Base-by-base conservation (phyloP, 257 asterid genomes). In the Prunella vulgaris region DNA sequence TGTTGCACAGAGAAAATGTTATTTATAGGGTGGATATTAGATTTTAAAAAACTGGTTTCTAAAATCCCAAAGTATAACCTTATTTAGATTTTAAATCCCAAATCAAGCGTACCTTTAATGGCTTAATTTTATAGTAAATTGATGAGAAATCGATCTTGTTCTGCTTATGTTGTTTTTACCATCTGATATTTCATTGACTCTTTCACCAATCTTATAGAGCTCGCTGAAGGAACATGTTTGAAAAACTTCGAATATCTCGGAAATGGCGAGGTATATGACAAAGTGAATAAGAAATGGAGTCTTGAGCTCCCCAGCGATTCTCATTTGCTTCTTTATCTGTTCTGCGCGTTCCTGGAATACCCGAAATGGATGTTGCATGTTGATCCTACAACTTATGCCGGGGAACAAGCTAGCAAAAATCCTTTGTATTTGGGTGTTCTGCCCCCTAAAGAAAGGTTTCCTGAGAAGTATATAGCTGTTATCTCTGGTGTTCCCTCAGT, bases 301-400 rank as follows among this genome's bases (percentile, higher is more conserved):
- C 80, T 71, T 27, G 95, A 86, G 71, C 87, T 88, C 76, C 97
- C 96, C 35, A 87, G 92, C 22, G 99, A 93, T 83, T 90, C 97
- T 62, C 96, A 88, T 76, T 75, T 90, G 77, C 95, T 93, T 53
- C 84, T 93, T 58, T 93, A 93, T 80, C 83, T 93, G 62, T 93
- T 93, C 74, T 93, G 96, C 77, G 97, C 99, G 71, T 87, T 90
- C 77, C 78, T 93, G 81, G 99, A 93, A 81, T 80, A 87, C 76
- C 99, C 97, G 2, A 90, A 86, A 63, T 93, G 99, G 99, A 87
- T 90, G 99, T 85, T 93, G 75, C 99, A 93, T 76, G 92, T 86
- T 52, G 99, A 93, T 84, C 96, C 99, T 37, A 64, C 91, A 37
- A 74, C 87, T 53, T 82, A 85, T 71, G 85, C 87, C 59, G 97